Evolutionary conservation across 768 basidiomycete genomes (phyloP), one percentile per base, ranked within the genome.

Genomic region (Crepidotus variabilis): DNA sequence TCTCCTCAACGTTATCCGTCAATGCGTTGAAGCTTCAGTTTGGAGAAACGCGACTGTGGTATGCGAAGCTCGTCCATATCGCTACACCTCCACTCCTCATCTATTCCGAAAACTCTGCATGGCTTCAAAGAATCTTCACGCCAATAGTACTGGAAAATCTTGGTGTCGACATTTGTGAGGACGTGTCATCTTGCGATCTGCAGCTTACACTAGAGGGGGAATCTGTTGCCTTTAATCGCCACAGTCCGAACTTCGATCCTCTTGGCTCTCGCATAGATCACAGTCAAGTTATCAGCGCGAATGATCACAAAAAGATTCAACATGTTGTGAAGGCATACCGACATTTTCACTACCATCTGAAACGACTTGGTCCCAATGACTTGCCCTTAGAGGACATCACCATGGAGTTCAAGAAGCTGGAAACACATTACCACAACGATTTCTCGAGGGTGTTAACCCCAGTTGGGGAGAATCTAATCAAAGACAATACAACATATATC

Each of bases 321-420:
- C 54, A 58, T 4, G 57, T 70, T 32, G 59, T 67, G 8, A 54
- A 57, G 45, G 48, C 52, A 3, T 58, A 55, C 8, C 52, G 63
- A 1, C 65, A 70, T 39, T 73, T 72, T 55, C 58, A 65, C 34
- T 64, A 67, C 35, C 71, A 75, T 47, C 66, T 73, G 6, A 64
- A 57, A 1, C 61, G 70, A 3, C 56, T 51, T 1, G 64, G 63
- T 9, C 55, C 60, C 1, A 45, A 56, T 8, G 62, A 65, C 14
- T 65, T 67, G 35, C 52, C 28, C 28, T 28, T 8, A 28, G 28
- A 61, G 5, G 58, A 65, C 24, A 68, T 71, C 2, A 61, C 58
- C 49, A 70, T 74, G 69, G 71, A 72, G 50, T 60, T 74, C 9
- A 60, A 67, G 13, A 55, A 60, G 49, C 60, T 74, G 20, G 54